Evolutionary conservation across 2,329 filamentous ascomycete genomes (phyloP).

Genomic region (Fusarium sp.): DNA sequence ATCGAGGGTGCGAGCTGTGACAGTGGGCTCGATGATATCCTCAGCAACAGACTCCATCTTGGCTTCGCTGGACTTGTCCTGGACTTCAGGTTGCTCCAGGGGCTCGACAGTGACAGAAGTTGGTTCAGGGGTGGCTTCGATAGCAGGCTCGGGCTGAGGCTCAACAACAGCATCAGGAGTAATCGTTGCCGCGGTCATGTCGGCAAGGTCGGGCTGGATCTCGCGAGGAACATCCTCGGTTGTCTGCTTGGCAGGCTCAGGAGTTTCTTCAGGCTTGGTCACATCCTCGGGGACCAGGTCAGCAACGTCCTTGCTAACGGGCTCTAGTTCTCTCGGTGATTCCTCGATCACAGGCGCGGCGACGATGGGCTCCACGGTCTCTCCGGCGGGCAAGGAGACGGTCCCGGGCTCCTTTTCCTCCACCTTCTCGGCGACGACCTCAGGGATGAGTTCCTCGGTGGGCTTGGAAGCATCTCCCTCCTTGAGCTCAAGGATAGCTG

Average conservation of each 20-base stretch:
- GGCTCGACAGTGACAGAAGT: not conserved
- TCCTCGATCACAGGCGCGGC: constrained; percentile 3
- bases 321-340: not conserved
- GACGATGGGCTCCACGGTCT: not conserved
- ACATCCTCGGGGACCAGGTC: constrained; percentile 1
- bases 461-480: not conserved
- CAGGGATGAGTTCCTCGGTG: constrained; percentile 12
- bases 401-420: not conserved
- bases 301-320: not conserved
- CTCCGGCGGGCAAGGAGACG: not conserved
- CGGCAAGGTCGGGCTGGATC: not conserved
- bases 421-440: not conserved
- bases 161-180: constrained; percentile 13
- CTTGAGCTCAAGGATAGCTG: not conserved
- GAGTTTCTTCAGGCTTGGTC: not conserved
- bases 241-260: constrained; percentile 5
- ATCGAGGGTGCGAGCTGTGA: not conserved
- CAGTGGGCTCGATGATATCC: not conserved
- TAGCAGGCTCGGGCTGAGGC: not conserved
- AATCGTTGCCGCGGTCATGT: not conserved
- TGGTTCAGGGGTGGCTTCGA: not conserved
- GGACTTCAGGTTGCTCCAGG: not conserved
- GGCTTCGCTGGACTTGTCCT: not conserved
- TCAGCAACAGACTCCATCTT: not conserved
- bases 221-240: not conserved